Base-by-base conservation (phyloP, 805 yeast genomes). In the Wickerhamiella lipophila region DNA sequence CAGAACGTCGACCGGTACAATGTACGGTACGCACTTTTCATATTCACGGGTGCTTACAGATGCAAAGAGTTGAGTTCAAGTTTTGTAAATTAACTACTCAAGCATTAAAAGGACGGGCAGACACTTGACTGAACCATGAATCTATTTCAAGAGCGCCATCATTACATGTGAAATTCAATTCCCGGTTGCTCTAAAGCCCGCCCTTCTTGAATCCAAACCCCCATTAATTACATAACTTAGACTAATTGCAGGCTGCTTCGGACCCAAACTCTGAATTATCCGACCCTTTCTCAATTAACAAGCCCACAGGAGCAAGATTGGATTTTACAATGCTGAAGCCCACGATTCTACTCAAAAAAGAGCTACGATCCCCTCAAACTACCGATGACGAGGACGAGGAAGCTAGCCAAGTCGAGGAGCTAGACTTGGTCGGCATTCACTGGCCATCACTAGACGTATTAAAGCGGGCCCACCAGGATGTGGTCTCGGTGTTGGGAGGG, bases 381-480 rank as follows among this genome's bases (percentile, higher is more conserved):
- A 12, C 26, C 3, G 26, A 36, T 26, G 26, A 36, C 26, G 26
- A 16, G 18, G 39, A 18, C 22, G 39, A 36, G 9, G 23, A 19
- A 12, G 41, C 18, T 6, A 36, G 41, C 41, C 26, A 36, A 15
- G 25, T 9, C 11, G 38, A 32, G 27, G 46, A 42, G 16, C 29
- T 41, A 23, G 44, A 38, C 19, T 35, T 13, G 32, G 43, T 47
- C 11, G 47, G 47, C n/a, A 12, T 32, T 2, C 47, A 44, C 23
- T 34, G 21, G 22, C 47, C 47, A 3, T 22, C 40, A 15, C 29
- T 44, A 6, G 47, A 32, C n/a, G 47, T 34, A 21, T 44, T 44
- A 16, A 23, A 36, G 16, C 30, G 25, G 25, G 40, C 40, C 21
- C 47, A 44, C 23, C 30, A 25, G 9, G 40, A 34, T 15, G 40